Percentiles rank a stretch among this genome's conserved stretches.
phyloP scores from a whole-genome alignment of 73 alveolate genomes.

The Breviolum minutum region DNA sequence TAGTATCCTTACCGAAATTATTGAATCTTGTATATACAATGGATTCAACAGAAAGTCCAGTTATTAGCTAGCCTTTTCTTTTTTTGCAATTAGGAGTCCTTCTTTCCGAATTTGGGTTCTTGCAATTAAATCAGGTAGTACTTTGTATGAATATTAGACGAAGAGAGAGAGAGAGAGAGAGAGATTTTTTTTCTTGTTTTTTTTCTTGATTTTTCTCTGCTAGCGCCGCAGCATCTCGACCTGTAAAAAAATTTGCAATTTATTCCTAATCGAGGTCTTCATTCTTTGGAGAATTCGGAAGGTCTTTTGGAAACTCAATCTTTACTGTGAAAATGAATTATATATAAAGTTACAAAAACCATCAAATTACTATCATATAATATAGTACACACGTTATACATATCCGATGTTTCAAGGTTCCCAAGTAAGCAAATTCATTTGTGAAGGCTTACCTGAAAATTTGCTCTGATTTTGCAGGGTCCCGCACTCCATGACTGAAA shows the following conservation, averaged over 20 bases:
- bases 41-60: too few species aligned
- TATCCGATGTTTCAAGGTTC: neutral
- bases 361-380: neutral
- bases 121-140: too few species aligned
- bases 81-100: too few species aligned
- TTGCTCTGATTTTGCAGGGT: neutral
- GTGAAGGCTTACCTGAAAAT: neutral
- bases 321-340: neutral
- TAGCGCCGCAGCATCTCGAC: slow-evolving; percentile 40
- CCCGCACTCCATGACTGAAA: slow-evolving; percentile 69
- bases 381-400: neutral
- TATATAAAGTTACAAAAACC: neutral
- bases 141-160: too few species aligned
- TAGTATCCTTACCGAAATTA: too few species aligned
- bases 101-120: too few species aligned
- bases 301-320: neutral
- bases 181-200: neutral
- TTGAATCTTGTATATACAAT: too few species aligned
- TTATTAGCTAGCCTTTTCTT: too few species aligned
- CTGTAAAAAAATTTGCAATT: neutral
- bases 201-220: neutral
- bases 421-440: too few species aligned
- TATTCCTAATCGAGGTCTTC: too few species aligned
- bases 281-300: neutral
- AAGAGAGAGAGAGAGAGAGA: too few species aligned